Base-by-base conservation (phyloP, 306 rosid genomes). In the Mucuna pruriens region DNA sequence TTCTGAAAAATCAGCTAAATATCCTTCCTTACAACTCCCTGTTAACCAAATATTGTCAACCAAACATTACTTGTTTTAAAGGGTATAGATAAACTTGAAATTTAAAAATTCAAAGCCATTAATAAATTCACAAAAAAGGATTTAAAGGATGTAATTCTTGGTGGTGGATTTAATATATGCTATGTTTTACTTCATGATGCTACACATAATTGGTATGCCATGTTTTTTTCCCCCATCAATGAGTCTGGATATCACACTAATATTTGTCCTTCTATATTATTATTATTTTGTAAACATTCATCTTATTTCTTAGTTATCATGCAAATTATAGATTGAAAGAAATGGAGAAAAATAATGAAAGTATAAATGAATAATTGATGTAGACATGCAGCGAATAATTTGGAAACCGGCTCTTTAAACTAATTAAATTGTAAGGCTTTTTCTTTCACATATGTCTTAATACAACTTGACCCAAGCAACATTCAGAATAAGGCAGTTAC, bases 221-320 rank as follows among this genome's bases (percentile, higher is more conserved):
- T 25, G 22, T 25, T 70, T 45, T 6, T 45, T 6, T 45, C 25
- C n/a, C n/a, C 40, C 34, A 20, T 67, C 17, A 31, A 13, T 16
- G 6, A 31, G 25, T 68, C 2, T 44, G 10, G n/a, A 22, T 25
- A 69, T 69, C 57, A 69, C 75, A 20, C 29, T 22, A 67, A 25
- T 15, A 46, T 25, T 26, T 11, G 26, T 16, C 29, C 16, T 29
- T 49, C 12, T 4, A 0, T 49, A 49, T 9, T 71, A 7, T 16
- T 16, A 49, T 13, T 48, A 19, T 45, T n/a, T 48, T 29, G 10
- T 12, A 39, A 60, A 31, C 19, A 76, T 7, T 38, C 0, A 11
- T 57, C 26, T 74, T 54, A 11, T 3, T 65, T 89, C 6, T 88
- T 64, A 76, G 49, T 79, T 44, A 15, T 55, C 38, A 36, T 55